Base-by-base conservation (phyloP, 352 stramenopile genomes). In the Phytophthora pluvialis region DNA sequence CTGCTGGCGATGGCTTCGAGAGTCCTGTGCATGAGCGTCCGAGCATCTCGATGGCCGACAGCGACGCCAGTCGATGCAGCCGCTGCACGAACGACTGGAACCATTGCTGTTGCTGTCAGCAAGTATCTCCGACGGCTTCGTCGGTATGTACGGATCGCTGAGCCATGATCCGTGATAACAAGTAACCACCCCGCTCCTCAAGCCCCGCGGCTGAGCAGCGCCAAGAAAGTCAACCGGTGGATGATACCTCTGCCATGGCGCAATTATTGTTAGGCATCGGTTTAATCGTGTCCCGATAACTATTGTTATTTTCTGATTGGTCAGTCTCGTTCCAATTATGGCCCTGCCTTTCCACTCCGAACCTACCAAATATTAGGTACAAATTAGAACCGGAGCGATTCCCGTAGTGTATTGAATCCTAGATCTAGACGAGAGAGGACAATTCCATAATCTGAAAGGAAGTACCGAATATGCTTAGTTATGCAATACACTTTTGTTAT, bases 91-190 rank as follows among this genome's bases (percentile, higher is more conserved):
- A 73, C 42, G 70, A 84, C 33, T 93, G 84, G 84, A 81, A 91
- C 68, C 77, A 81, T 43, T 93, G 84, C 70, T 89, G 81, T 39
- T 93, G 84, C 62, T 90, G 80, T 36, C 81, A 93, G 70, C 78
- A 90, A 72, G 55, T 89, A 25, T 92, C 83, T 28, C 81, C 83
- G 7, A 82, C 81, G 1, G 78, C 73, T 2, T 92, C 81, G 15
- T 92, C 81, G 1, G 80, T 75, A 28, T 90, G 79, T 64, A 89
- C 77, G 3, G 77, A 91, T 28, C 72, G 58, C 54, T 89, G 64
- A 83, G 8, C 28, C 11, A 50, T 9, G 10, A 25, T 12, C 38
- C n/a, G n/a, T 5, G 3, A 54, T 25, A 18, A n/a, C 36, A 58
- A 48, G 36, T 26, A 58, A 26, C 13, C 31, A 52, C 13, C n/a